These are phyloP conservation scores for Pisolithus orientalis DNA, from an alignment of 768 basidiomycete species.

Conservation along the genomic window DNA sequence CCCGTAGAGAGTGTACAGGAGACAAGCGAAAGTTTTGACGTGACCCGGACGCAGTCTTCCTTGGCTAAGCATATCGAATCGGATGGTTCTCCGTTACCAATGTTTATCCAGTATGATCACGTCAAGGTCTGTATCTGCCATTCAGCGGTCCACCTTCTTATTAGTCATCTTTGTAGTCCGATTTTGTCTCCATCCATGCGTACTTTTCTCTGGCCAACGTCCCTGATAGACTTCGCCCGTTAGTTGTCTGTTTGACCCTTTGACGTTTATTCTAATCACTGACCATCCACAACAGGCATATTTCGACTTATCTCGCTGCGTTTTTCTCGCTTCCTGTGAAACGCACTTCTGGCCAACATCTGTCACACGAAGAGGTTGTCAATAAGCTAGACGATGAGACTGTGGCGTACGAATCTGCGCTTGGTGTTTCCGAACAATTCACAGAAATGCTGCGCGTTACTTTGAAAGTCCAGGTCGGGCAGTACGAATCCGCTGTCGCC, in stretches of 20 bases:
- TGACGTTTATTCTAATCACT: background rate
- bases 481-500: conserved; percentile 74
- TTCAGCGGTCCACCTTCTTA: background rate
- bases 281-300: conserved; percentile 43
- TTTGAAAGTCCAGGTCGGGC: conserved; percentile 77
- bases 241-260: conserved; percentile 5
- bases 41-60: conserved; percentile 28
- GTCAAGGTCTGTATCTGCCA: conserved; percentile 55
- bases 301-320: conserved; percentile 70
- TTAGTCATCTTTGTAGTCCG: conserved; percentile 51
- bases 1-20: conserved; percentile 66
- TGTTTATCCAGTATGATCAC: conserved; percentile 92
- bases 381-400: conserved; percentile 88
- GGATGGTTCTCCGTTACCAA: conserved; percentile 68
- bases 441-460: conserved; percentile 67
- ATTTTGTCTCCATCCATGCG: conserved; percentile 80
- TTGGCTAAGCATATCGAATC: conserved; percentile 58
- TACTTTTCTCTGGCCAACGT: conserved; percentile 72
- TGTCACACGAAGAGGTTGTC: conserved; percentile 87
- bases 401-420: conserved; percentile 71
- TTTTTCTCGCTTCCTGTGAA: conserved; percentile 88
- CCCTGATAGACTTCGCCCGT: conserved; percentile 70
- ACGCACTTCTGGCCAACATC: conserved; percentile 56
- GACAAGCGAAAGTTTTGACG: conserved; percentile 41
- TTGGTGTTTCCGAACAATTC: conserved; percentile 63